These are phyloP conservation scores for Kwoniella europaea DNA, from an alignment of 768 basidiomycete species.

Conservation along the genomic window DNA sequence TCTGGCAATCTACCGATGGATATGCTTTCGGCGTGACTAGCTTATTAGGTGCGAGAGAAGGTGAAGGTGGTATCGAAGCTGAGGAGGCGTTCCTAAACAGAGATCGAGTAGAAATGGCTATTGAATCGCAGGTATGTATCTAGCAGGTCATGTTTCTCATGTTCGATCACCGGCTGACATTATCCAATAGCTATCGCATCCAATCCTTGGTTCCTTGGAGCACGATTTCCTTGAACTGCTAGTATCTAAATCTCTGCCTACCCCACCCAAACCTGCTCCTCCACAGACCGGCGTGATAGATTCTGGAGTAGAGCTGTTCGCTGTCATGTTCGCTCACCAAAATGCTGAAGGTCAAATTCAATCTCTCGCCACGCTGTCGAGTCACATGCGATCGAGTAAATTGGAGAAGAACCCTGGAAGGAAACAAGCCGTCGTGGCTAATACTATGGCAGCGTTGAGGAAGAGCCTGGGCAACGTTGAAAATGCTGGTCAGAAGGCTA, in stretches of 20 bases:
- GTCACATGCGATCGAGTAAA: constrained; percentile 69
- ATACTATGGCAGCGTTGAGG: constrained; percentile 75
- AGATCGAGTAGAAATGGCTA: constrained; percentile 78
- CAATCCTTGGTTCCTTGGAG: constrained; percentile 81
- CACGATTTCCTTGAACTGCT: constrained; percentile 79
- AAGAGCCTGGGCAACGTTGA: constrained; percentile 64
- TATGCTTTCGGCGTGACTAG: constrained; percentile 90
- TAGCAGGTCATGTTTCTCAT: not conserved
- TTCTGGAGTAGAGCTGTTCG: constrained; percentile 84
- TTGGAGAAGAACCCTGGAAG: constrained; percentile 86
- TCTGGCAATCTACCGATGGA: constrained; percentile 87
- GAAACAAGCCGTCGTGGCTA: constrained; percentile 80
- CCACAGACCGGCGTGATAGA: constrained; percentile 83
- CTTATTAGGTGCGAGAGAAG: constrained; percentile 55
- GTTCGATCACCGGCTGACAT: constrained; percentile 5
- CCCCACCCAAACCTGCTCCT: constrained; percentile 68
- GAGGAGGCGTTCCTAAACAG: constrained; percentile 68
- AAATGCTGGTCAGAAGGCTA: constrained; percentile 38
- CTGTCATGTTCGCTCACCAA: constrained; percentile 77
- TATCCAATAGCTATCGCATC: constrained; percentile 67
- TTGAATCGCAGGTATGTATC: constrained; percentile 73
- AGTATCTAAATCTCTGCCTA: constrained; percentile 51
- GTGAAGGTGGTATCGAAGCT: constrained; percentile 35
- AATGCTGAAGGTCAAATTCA: constrained; percentile 63
- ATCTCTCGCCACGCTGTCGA: constrained; percentile 55